Evolutionary conservation across 1,284 basidiomycete genomes (phyloP), one percentile per base, ranked within the genome.

Genomic region (Naganishia liquefaciens): DNA sequence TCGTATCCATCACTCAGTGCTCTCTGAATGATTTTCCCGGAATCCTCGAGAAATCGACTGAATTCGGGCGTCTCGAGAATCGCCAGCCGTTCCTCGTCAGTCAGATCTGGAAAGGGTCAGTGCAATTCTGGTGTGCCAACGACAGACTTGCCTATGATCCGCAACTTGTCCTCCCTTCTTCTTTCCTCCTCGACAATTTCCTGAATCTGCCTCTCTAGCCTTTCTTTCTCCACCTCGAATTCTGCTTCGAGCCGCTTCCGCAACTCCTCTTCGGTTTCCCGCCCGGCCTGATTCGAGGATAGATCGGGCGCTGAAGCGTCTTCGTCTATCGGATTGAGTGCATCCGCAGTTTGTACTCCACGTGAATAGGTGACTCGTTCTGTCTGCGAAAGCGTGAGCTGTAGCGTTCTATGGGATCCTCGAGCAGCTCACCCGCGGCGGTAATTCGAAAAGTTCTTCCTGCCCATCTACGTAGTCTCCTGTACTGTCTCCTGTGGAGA

Each of bases 1-100:
- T 99, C 96, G 77, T 99, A 99, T 25, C 86, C 86, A 74, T 98
- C 95, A 73, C 91, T 95, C 68, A 99, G 79, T n/a, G 94, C 96
- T 57, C 96, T 84, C 75, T 98, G 92, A 10, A 97, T 87, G 54
- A 99, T 93, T 79, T 93, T 95, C 30, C 89, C 90, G n/a, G 90
- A 93, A 70, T 90, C 87, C 75, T 97, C 92, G 9, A 99, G 87
- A 76, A 99, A 99, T 68, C 93, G 89, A 30, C 89, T 79, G 75
- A 98, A 97, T 71, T 95, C 92, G 0, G 92, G 88, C 4, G 88
- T 90, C 17, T 87, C 81, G 69, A 93, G 84, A 63, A 97, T 89
- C 68, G 86, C 87, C 5, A 85, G 80, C 30, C 89, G 83, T 76
- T 97, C 91, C 64, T 93, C 89, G 64, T 91, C 88, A 0, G 89